A percentile compares a stretch with the other conserved stretches of the same genome.
Conservation (phyloP, 768 basidiomycete genomes). For the Lactifluus subvellereus region DNA sequence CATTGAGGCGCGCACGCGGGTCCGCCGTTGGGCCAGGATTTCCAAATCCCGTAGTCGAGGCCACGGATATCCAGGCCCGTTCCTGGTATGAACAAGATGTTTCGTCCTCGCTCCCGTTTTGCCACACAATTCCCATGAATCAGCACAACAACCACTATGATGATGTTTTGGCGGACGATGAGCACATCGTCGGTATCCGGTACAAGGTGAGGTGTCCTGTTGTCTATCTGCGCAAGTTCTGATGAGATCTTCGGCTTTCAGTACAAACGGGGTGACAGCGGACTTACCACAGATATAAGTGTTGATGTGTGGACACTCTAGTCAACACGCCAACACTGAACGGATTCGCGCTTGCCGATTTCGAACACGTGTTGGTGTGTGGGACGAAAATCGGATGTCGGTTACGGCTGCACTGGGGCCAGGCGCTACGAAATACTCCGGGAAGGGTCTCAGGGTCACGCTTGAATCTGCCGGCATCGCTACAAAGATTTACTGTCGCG, state of each 20-base stretch:
- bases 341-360: background rate
- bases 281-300: background rate
- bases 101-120: background rate
- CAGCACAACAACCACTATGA: background rate
- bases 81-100: background rate
- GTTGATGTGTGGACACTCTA: background rate
- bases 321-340: background rate
- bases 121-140: background rate
- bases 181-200: background rate
- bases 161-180: conserved; percentile 4
- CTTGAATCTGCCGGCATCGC: no score
- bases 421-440: no score
- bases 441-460: no score
- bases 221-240: background rate
- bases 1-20: background rate
- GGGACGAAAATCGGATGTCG: no score
- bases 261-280: no score
- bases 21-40: background rate
- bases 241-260: no score
- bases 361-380: no score
- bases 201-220: background rate
- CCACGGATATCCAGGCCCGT: background rate
- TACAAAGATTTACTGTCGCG: no score
- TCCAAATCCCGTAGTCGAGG: background rate
- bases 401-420: no score